Evolutionary conservation across 1,284 basidiomycete species (phyloP).

Genomic region (Cutaneotrichosporon spelunceum): DNA sequence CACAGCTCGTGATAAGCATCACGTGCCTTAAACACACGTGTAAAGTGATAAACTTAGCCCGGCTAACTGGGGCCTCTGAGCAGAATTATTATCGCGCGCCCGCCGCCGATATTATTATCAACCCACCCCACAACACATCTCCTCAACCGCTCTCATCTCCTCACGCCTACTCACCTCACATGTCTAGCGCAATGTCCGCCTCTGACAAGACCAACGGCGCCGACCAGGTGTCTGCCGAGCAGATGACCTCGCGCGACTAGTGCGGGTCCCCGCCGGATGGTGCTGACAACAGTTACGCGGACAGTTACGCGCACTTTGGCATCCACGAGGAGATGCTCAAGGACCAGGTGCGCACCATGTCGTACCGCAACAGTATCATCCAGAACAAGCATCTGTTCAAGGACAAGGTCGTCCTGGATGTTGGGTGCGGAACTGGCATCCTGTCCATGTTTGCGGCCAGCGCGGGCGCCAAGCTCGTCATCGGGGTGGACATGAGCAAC

Average conservation of each 20-base stretch:
- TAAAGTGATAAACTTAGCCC: not conserved
- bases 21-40: conserved; percentile 1
- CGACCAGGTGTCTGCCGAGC: conserved; percentile 39
- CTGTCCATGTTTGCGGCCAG: conserved; percentile 98
- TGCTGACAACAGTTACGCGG: conserved; percentile 72
- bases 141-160: not conserved
- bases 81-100: conserved; percentile 30
- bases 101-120: not conserved
- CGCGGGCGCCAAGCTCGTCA: conserved; percentile 93
- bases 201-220: conserved; percentile 34
- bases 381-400: conserved; percentile 96
- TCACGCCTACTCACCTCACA: not conserved
- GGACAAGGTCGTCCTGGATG: conserved; percentile 93
- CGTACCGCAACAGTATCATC: conserved; percentile 91
- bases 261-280: conserved; percentile 24
- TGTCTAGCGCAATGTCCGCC: conserved; percentile 20
- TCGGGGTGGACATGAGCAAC: conserved; percentile 99
- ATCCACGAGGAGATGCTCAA: conserved; percentile 99
- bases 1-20: conserved; percentile 5
- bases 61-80: not conserved
- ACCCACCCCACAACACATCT: conserved; percentile 3
- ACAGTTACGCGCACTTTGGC: conserved; percentile 69
- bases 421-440: conserved; percentile 98
- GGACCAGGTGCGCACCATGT: conserved; percentile 90
- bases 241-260: conserved; percentile 51